Evolutionary conservation across 192 early-diverging fungal genomes (phyloP).

Genomic region (Coemansia sp.): DNA sequence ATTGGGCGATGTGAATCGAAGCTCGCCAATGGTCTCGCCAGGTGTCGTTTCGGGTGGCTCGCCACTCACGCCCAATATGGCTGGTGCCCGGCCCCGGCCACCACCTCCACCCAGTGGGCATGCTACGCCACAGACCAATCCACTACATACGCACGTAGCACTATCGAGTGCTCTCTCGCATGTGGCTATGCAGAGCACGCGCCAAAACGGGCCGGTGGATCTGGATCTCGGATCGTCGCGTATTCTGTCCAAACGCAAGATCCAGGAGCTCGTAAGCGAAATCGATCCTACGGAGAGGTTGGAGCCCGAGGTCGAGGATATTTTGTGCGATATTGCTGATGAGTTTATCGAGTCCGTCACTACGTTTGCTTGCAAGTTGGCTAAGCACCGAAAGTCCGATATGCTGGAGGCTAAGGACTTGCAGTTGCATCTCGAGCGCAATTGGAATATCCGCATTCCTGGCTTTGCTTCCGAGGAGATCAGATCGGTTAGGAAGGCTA

Average conservation of each 20-base stretch:
- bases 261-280: slow-evolving; percentile 82
- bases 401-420: slow-evolving; percentile 83
- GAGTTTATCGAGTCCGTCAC: slow-evolving; percentile 87
- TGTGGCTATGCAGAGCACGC: slow-evolving; percentile 47
- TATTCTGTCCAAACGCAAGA: slow-evolving; percentile 71
- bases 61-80: slow-evolving; percentile 28
- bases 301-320: slow-evolving; percentile 82
- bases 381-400: slow-evolving; percentile 77
- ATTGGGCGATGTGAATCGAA: background rate
- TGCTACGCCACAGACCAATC: slow-evolving; percentile 13
- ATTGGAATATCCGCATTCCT: slow-evolving; percentile 88
- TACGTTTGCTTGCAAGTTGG: slow-evolving; percentile 76
- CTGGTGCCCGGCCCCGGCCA: slow-evolving; percentile 16
- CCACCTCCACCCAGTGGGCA: slow-evolving; percentile 10
- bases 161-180: slow-evolving; percentile 46
- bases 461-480: slow-evolving; percentile 84
- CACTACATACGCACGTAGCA: slow-evolving; percentile 33
- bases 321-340: slow-evolving; percentile 80
- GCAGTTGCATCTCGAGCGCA: slow-evolving; percentile 83
- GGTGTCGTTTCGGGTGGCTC: slow-evolving; percentile 6
- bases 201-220: slow-evolving; percentile 41
- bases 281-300: slow-evolving; percentile 76
- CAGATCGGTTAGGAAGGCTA: slow-evolving; percentile 66
- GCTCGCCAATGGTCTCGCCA: background rate
- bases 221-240: slow-evolving; percentile 37